phyloP scores from a whole-genome alignment of 805 yeast genomes.

The Blastobotrys chiropterorum region DNA sequence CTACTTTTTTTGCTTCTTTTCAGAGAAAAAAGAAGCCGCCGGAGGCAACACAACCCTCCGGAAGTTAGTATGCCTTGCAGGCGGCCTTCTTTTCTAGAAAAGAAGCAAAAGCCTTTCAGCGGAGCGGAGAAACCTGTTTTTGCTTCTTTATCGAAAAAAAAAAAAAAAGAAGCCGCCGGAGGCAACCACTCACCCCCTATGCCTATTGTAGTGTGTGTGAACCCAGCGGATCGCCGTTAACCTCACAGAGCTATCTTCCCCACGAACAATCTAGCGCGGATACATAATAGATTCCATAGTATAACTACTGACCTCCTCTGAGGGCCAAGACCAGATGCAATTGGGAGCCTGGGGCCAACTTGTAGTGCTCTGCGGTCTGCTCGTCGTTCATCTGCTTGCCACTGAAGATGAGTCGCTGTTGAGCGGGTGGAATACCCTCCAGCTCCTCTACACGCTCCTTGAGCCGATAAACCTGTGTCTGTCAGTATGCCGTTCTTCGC shows the following conservation, averaged over 20 bases:
- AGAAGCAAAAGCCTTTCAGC: too few relatives aligned
- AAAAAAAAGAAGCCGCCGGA: too few relatives aligned
- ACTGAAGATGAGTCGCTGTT: constrained; percentile 82
- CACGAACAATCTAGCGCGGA: background rate
- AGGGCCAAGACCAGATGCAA: constrained; percentile 86
- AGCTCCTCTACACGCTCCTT: constrained; percentile 92
- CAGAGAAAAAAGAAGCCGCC: too few relatives aligned
- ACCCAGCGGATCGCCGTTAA: background rate
- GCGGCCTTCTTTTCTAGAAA: too few relatives aligned
- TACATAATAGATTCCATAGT: too few relatives aligned
- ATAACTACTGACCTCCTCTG: constrained; percentile 61
- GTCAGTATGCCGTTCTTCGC: constrained; percentile 3
- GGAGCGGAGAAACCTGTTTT: too few relatives aligned
- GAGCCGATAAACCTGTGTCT: constrained; percentile 51
- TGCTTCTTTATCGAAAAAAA: too few relatives aligned
- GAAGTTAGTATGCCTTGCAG: too few relatives aligned
- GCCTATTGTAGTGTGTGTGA: background rate
- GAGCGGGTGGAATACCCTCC: constrained; percentile 96
- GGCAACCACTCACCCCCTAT: too few relatives aligned
- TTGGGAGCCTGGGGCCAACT: constrained; percentile 79
- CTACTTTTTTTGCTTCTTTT: too few relatives aligned
- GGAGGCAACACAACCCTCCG: too few relatives aligned
- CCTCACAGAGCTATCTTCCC: background rate
- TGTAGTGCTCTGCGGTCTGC: constrained; percentile 61
- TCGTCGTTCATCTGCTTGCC: constrained; percentile 93